Evolutionary conservation across 108 stramenopile species (phyloP), one percentile per base, ranked within the genome.

Genomic region (Cyclotella sp.): DNA sequence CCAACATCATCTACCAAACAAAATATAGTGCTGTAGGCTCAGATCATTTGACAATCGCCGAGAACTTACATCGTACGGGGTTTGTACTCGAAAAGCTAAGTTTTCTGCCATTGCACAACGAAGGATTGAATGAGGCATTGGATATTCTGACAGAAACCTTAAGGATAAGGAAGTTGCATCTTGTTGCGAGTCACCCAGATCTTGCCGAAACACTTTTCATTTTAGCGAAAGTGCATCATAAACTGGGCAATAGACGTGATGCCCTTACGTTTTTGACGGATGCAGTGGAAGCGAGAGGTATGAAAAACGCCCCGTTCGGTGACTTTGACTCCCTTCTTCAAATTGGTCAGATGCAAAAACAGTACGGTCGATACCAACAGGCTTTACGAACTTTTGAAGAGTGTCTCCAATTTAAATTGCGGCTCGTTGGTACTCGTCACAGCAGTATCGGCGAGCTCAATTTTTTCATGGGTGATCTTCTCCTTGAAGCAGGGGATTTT

Each of bases 311-410:
- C 19, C 68, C 60, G n/a, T 34, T 75, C 13, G 59, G 62, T 46
- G 85, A 86, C 61, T 75, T 64, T 21, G 82, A 86, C 15, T 53
- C 82, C 7, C 73, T 86, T 6, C 49, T 86, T 58, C 75, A 70
- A 76, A 51, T 86, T 45, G 85, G 82, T 62, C 73, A 77, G 47
- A 70, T 86, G 40, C 85, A 86, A 34, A 71, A 79, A 59, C 62
- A 83, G 29, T 49, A 63, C 3, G 77, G 77, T 0, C 46, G 72
- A 45, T 68, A 66, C 43, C 58, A 55, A 51, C 64, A 73, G 24
- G 82, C 82, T 51, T 46, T 78, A 10, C 49, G 72, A 15, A 74
- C 64, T 13, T 83, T 74, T 52, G 82, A 83, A 39, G 71, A 83
- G 39, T 78, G 77, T 41, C 77, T 78, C 5, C 54, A 68, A 29